These are phyloP conservation scores for Phanerochaete carnosa DNA, from an alignment of 768 basidiomycete genomes.

Conservation along the genomic window DNA sequence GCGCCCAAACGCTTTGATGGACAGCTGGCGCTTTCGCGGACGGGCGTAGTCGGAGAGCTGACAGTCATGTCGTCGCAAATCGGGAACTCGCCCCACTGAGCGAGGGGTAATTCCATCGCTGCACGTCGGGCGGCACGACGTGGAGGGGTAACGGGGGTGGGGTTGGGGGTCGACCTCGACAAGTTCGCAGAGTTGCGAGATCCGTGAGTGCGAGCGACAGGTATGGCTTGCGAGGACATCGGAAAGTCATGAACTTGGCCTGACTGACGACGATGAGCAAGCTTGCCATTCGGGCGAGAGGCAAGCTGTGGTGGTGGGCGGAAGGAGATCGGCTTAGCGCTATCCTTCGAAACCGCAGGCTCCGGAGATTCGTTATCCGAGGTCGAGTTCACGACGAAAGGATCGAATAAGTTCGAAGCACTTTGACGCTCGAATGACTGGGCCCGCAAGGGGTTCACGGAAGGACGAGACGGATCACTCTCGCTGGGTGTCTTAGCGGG, in stretches of 20 bases:
- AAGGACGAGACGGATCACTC: slow-evolving; percentile 46
- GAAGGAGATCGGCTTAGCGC: slow-evolving; percentile 19
- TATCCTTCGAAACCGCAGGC: slow-evolving; percentile 25
- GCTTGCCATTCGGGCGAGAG: slow-evolving; percentile 49
- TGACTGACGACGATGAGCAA: slow-evolving; percentile 54
- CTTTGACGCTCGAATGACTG: slow-evolving; percentile 24
- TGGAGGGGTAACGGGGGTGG: slow-evolving; percentile 31
- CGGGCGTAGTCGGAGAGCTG: slow-evolving; percentile 54
- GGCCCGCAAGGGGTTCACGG: slow-evolving; percentile 25
- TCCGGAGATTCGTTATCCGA: slow-evolving; percentile 31
- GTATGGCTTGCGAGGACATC: slow-evolving; percentile 43
- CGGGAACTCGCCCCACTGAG: slow-evolving; percentile 45
- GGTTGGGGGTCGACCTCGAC: slow-evolving; percentile 51
- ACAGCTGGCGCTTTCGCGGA: slow-evolving; percentile 35
- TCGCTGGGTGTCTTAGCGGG: slow-evolving; percentile 49
- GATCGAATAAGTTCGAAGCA: slow-evolving; percentile 42
- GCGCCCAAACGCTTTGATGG: slow-evolving; percentile 11
- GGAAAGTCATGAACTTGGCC: slow-evolving; percentile 30
- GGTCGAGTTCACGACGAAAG: slow-evolving; percentile 47
- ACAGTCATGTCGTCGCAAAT: slow-evolving; percentile 68
- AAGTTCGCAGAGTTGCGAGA: slow-evolving; percentile 23
- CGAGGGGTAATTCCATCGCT: slow-evolving; percentile 21
- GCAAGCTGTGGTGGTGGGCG: slow-evolving; percentile 39
- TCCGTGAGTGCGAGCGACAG: slow-evolving; percentile 41
- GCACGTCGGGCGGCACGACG: slow-evolving; percentile 29